A percentile compares a stretch with the other conserved stretches of the same genome.
Evolutionary conservation across 176 grass and related monocot genomes (phyloP).

Genomic region (Rhynchospora breviuscula): DNA sequence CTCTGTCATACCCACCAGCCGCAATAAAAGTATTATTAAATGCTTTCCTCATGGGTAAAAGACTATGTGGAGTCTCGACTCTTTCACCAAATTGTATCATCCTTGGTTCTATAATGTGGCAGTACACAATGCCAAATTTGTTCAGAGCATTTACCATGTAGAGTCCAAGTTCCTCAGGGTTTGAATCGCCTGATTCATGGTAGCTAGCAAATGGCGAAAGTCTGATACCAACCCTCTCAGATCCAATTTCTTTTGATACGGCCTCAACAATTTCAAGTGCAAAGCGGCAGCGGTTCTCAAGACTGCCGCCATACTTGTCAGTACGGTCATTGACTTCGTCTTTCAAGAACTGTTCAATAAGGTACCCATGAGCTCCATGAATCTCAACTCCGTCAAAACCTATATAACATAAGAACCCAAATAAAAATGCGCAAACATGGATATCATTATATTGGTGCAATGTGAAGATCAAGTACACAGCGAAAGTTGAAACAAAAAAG

Average conservation of each 20-base stretch:
- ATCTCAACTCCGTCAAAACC: constrained; percentile 34
- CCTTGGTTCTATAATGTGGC: constrained; percentile 26
- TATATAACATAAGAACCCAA: not conserved
- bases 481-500: not conserved
- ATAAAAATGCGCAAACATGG: not conserved
- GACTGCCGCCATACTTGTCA: constrained; percentile 20
- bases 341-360: constrained; percentile 31
- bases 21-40: constrained; percentile 21
- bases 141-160: constrained; percentile 31
- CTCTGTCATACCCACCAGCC: constrained; percentile 23
- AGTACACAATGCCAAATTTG: constrained; percentile 29
- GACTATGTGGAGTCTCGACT: constrained; percentile 7
- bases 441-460: not conserved
- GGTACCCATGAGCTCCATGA: constrained; percentile 25
- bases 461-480: not conserved
- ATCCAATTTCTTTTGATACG: constrained; percentile 16
- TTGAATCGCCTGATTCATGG: constrained; percentile 4
- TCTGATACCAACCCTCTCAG: constrained; percentile 24
- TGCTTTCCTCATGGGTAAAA: constrained; percentile 22
- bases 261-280: constrained; percentile 31
- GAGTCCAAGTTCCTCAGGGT: constrained; percentile 19
- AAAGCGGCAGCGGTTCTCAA: constrained; percentile 32
- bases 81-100: constrained; percentile 16
- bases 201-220: constrained; percentile 26
- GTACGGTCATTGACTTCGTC: constrained; percentile 27